A percentile compares a stretch with the other conserved stretches of the same genome.
phyloP scores from a whole-genome alignment of 345 rosid genomes.

The Populus simonii region DNA sequence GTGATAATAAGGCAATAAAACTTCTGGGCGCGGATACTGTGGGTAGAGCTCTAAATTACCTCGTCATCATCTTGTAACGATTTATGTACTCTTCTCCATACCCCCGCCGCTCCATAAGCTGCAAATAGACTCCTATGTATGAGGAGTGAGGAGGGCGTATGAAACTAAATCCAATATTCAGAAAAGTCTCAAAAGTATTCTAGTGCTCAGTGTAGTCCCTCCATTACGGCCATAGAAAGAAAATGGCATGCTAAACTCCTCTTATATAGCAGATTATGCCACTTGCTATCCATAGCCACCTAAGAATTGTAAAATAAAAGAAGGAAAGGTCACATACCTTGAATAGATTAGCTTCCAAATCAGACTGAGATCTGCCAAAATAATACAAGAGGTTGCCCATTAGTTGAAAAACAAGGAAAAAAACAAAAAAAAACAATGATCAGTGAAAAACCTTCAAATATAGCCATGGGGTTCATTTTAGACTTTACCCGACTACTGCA shows the following conservation, averaged over 20 bases:
- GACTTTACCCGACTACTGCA: too few species aligned
- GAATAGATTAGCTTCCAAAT: slow-evolving; percentile 85
- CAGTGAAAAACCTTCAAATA: neutral
- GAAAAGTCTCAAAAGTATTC: neutral
- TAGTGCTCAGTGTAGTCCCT: neutral
- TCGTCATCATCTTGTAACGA: slow-evolving; percentile 97
- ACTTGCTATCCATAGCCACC: neutral
- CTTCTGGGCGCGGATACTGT: neutral
- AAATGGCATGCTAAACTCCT: neutral
- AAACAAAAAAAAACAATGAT: neutral
- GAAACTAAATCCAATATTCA: slow-evolving; percentile 6
- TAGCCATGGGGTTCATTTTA: too few species aligned
- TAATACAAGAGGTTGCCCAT: slow-evolving; percentile 2
- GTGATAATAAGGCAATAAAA: neutral
- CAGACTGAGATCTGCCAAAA: slow-evolving; percentile 76
- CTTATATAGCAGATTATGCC: neutral
- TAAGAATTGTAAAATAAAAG: neutral
- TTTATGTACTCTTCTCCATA: slow-evolving; percentile 83
- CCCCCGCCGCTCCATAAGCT: slow-evolving; percentile 94
- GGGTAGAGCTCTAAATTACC: slow-evolving; percentile 35
- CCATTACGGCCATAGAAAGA: neutral
- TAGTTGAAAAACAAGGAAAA: neutral
- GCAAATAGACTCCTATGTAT: slow-evolving; percentile 21
- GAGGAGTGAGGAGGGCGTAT: slow-evolving; percentile 8
- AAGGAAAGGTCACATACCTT: slow-evolving; percentile 43